Base-by-base conservation (phyloP, 139 green algal species). In the Picochlorum costavermella region DNA sequence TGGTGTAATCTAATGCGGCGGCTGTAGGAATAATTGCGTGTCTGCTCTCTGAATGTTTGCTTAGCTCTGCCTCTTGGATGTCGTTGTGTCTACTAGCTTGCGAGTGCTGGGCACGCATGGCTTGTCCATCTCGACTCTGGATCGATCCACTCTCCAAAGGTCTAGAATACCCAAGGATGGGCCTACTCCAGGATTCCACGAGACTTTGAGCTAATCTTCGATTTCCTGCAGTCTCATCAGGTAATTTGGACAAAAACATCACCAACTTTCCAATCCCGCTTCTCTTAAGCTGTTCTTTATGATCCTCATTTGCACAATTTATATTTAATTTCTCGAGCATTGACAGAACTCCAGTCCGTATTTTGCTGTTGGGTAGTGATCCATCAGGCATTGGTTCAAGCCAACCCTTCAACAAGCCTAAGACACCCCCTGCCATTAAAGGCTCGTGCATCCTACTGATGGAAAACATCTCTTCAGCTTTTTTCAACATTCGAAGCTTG, bases 161-260 rank as follows among this genome's bases (percentile, higher is more conserved):
- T 60, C 66, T 59, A 78, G 60, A 8, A 68, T 25, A 36, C 74
- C 50, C 50, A 63, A 88, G 77, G 43, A 88, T 88, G 11, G 81
- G 82, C n/a, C 81, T 63, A 67, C 70, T 82, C 82, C 82, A 89
- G 49, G 65, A 70, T 48, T 90, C 69, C 17, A 89, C 73, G 23
- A 89, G 72, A 31, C 86, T 63, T 37, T 70, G 70, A 17, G 81
- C 81, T 28, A 85, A 50, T 31, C 64, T 76, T 25, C 70, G 64
- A 71, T 89, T 89, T 43, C 49, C 40, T 11, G 59, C 31, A 3
- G 70, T 82, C 58, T 89, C 82, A 26, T 90, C 82, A 17, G 80
- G 70, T 6, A 86, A 56, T 58, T 84, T 88, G 51, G 50, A 88
- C 28, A 88, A 63, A 63, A 89, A 89, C 83, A 89, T 86, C 33